These are phyloP conservation scores for Candolleomyces aberdarensis DNA, from an alignment of 768 basidiomycete genomes.

Conservation along the genomic window DNA sequence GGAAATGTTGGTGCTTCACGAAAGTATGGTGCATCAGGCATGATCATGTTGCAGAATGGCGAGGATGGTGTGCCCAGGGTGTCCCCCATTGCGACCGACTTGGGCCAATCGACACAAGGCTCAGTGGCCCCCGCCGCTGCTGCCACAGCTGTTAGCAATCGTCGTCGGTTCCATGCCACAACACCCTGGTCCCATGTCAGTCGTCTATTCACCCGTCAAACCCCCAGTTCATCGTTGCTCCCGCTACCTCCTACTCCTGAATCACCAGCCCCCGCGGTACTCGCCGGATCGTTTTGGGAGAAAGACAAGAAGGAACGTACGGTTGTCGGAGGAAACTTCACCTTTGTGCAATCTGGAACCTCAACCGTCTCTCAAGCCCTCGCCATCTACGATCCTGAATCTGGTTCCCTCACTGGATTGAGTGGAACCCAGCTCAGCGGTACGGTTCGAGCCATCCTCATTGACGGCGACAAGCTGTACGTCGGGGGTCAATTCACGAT, in stretches of 20 bases:
- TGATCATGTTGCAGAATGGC: constrained; percentile 75
- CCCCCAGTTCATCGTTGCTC: constrained; percentile 34
- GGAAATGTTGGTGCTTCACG: constrained; percentile 58
- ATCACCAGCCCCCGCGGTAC: constrained; percentile 72
- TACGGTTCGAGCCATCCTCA: constrained; percentile 71
- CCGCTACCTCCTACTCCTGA: constrained; percentile 55
- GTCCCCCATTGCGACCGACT: constrained; percentile 56
- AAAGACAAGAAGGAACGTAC: constrained; percentile 66
- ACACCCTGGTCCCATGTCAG: constrained; percentile 48
- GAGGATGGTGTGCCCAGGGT: constrained; percentile 49
- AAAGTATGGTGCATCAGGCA: constrained; percentile 71
- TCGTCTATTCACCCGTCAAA: constrained; percentile 51
- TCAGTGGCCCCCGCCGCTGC: constrained; percentile 27
- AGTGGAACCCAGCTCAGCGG: constrained; percentile 66
- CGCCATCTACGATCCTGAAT: constrained; percentile 65
- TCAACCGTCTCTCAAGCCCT: constrained; percentile 48
- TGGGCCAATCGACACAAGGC: constrained; percentile 31
- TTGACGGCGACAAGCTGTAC: constrained; percentile 67
- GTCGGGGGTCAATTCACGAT: constrained; percentile 84
- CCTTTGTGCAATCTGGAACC: constrained; percentile 43
- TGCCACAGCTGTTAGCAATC: constrained; percentile 29
- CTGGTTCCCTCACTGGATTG: constrained; percentile 50
- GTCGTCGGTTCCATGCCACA: constrained; percentile 34
- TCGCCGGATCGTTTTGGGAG: constrained; percentile 88
- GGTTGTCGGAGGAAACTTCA: constrained; percentile 90